Evolutionary conservation across 106 monocot genomes (phyloP), one percentile per base, ranked within the genome.

Genomic region (Acorus gramineus): DNA sequence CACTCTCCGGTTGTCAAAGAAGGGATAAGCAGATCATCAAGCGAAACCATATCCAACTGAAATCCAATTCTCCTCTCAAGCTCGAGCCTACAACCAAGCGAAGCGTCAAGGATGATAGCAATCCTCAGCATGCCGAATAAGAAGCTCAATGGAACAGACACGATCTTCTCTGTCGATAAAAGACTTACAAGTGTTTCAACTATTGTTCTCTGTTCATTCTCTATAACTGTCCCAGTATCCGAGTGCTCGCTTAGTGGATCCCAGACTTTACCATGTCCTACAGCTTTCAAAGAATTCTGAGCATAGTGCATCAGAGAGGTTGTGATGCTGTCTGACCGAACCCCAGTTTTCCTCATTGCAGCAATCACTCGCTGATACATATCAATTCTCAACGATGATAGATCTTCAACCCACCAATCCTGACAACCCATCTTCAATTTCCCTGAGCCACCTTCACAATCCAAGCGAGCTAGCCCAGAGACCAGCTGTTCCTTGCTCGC

Each of bases 61-160:
- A 81, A 81, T 2, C 89, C 85, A 8, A 93, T 93, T 59, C 84
- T 76, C 74, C 78, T 83, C 70, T 93, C 93, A n/a, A 93, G 68
- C 53, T 93, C 93, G 47, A 77, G 69, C 72, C 76, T 82, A 57
- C 77, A 89, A 4, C 61, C 58, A 42, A 80, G 46, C 9, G 74
- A 46, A 1, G 83, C 83, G 73, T 85, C 80, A 44, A 86, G 72
- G 57, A 81, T 73, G 5, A 81, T 83, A 44, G 85, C 93, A 83
- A 89, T 93, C 68, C 93, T 86, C 56, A 93, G 77, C 89, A 93
- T 89, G 28, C 89, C 93, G 64, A 93, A 93, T 57, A 93, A 63
- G 50, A 93, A 89, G 9, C 77, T 60, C 12, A 89, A 52, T 48
- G 93, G 85, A 75, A 89, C 71, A 6, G 76, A 73, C 11, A 67